Evolutionary conservation across 129 eudicot species (phyloP).

Genomic region (Tagetes erecta): DNA sequence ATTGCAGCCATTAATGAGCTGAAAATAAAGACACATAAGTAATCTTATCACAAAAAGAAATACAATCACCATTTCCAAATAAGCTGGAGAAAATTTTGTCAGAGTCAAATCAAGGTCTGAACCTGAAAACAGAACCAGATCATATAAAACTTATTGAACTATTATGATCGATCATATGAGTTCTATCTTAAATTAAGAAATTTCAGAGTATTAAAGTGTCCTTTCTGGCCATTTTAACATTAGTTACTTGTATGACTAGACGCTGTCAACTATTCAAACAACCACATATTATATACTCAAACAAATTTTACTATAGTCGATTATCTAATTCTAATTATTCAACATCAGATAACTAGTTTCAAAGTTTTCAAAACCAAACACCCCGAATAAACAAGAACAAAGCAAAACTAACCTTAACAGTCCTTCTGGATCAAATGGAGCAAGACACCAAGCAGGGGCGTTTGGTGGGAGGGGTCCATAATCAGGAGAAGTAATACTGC

Average conservation of each 20-base stretch:
- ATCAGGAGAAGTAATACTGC: conserved; percentile 93
- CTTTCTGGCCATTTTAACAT: neutral
- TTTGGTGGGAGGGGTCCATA: conserved; percentile 88
- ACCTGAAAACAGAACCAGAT: neutral
- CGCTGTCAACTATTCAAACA: neutral
- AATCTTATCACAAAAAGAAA: neutral
- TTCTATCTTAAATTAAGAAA: neutral
- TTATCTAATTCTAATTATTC: neutral
- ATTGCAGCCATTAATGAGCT: conserved; percentile 94
- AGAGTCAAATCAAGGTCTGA: neutral
- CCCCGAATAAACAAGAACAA: neutral
- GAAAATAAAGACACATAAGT: conserved; percentile 26
- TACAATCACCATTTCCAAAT: neutral
- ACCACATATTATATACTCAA: neutral
- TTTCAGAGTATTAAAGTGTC: neutral
- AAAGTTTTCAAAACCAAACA: neutral
- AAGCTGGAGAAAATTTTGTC: neutral
- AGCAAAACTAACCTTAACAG: conserved; percentile 57
- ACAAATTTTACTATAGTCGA: neutral
- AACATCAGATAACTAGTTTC: neutral
- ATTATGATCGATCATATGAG: neutral
- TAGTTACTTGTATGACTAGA: neutral
- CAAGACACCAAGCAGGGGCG: conserved; percentile 90
- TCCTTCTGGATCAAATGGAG: conserved; percentile 99
- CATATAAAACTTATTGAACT: too few species aligned